Base-by-base conservation (phyloP, 78 protist species). In the Bigelowiella natans region DNA sequence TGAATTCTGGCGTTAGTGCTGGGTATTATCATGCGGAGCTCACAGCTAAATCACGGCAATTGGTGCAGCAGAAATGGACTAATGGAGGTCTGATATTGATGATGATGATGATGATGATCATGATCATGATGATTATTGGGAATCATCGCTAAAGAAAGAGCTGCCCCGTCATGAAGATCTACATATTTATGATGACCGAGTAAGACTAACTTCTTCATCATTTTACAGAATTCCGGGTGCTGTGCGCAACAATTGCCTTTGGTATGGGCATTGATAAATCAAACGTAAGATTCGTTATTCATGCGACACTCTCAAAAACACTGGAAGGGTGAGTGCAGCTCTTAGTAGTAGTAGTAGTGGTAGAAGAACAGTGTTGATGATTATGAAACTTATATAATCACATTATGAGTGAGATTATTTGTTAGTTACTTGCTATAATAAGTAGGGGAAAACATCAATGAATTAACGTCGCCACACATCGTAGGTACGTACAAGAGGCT, bases 251-350 rank as follows among this genome's bases (percentile, higher is more conserved):
- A 37, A 38, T 36, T 2, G 92, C 92, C n/a, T 90, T 90, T 90
- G 92, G 92, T 2, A 90, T 90, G 92, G 92, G 92, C 2, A 86
- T 90, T 7, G 90, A 90, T 29, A 90, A 90, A 18, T 82, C 92
- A 29, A 92, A 90, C 26, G 92, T 90, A 29, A 2, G 92, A 36
- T 90, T 90, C 37, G 91, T 90, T 7, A 90, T 90, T 31, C 92
- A 90, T 85, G 7, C 51, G 31, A n/a, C 40, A 7, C 39, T 90
- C 2, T 89, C 92, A 28, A 86, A 90, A 7, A 38, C 39, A 31
- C 38, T 90, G 2, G 92, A 90, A 82, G 30, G 39, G 40, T 87
- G 38, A 38, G 38, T 87, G 18, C 18, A 18, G 7, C 7, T 51
- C 34, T 51, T 7, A 26, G 73, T 51, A 18, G n/a, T n/a, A n/a